These are phyloP conservation scores for Austroboletus olivaceoglutinosus DNA, from an alignment of 1,284 basidiomycete genomes.

Conservation along the genomic window DNA sequence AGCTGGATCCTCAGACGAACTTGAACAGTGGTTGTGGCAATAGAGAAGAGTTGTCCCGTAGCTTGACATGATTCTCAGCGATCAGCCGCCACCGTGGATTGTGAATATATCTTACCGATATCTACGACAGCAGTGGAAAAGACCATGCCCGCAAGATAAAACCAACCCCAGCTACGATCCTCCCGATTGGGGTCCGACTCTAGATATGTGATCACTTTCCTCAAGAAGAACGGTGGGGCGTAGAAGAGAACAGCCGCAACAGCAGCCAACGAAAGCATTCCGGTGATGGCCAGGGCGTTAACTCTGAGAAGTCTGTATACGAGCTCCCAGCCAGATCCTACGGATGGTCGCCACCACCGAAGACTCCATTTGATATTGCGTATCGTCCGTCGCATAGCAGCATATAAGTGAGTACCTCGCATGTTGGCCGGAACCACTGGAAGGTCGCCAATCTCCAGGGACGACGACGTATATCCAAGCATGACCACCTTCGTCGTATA, in stretches of 20 bases:
- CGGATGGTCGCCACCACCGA: conserved; percentile 34
- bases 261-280: conserved; percentile 57
- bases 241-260: conserved; percentile 73
- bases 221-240: conserved; percentile 74
- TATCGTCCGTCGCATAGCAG: conserved; percentile 35
- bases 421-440: conserved; percentile 74
- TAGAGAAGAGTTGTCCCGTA: conserved; percentile 62
- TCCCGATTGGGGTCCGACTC: conserved; percentile 58
- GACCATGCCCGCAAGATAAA: conserved; percentile 71
- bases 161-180: conserved; percentile 68
- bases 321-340: conserved; percentile 63
- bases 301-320: conserved; percentile 56
- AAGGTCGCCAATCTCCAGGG: conserved; percentile 81
- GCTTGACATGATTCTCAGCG: conserved; percentile 17
- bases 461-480: conserved; percentile 70
- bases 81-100: background rate
- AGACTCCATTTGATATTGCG: conserved; percentile 39
- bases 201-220: conserved; percentile 68
- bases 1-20: conserved; percentile 77
- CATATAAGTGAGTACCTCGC: conserved; percentile 60
- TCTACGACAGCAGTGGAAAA: conserved; percentile 59
- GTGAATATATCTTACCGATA: conserved; percentile 44
- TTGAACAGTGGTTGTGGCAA: conserved; percentile 71
- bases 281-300: conserved; percentile 44
- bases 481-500: conserved; percentile 83